Conservation (phyloP, 2,329 filamentous ascomycete species). For the Lecanicillium sp. region DNA sequence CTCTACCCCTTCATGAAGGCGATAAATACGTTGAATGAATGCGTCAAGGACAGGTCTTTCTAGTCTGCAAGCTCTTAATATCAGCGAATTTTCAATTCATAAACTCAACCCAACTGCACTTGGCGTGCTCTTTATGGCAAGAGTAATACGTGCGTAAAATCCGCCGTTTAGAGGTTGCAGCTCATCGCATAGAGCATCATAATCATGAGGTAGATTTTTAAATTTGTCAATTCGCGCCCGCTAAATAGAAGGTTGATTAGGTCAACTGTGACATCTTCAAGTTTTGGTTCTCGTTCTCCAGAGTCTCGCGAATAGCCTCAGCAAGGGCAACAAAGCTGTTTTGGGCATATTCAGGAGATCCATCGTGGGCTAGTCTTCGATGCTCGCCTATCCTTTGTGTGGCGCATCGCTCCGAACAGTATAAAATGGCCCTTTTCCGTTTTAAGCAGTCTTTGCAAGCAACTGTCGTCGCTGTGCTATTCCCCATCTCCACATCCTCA, state of each 20-base stretch:
- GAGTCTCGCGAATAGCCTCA: slow-evolving; percentile 17
- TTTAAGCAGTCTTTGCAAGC: slow-evolving; percentile 34
- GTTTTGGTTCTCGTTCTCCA: slow-evolving; percentile 24
- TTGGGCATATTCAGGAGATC: slow-evolving; percentile 10
- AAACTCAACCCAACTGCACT: no score
- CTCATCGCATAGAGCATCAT: no score
- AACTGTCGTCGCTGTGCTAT: slow-evolving; percentile 19
- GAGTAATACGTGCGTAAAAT: no score
- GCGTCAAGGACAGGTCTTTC: no score
- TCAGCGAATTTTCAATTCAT: no score
- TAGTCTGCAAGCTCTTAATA: no score
- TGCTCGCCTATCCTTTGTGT: slow-evolving; percentile 31
- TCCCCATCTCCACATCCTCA: slow-evolving; percentile 31
- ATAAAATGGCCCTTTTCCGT: slow-evolving; percentile 27
- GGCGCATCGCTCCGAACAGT: slow-evolving; percentile 36
- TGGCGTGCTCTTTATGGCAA: no score
- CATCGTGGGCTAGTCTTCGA: slow-evolving; percentile 23
- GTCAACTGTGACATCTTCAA: slow-evolving; percentile 18
- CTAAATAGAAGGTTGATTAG: slow-evolving; percentile 4
- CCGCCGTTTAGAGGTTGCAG: no score
- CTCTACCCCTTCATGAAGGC: no score
- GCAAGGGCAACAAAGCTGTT: background rate
- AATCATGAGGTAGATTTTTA: no score
- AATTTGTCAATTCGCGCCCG: no score
- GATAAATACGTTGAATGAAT: no score